Evolutionary conservation across 2,329 filamentous ascomycete genomes (phyloP).

Genomic region (Xylariales sp.): DNA sequence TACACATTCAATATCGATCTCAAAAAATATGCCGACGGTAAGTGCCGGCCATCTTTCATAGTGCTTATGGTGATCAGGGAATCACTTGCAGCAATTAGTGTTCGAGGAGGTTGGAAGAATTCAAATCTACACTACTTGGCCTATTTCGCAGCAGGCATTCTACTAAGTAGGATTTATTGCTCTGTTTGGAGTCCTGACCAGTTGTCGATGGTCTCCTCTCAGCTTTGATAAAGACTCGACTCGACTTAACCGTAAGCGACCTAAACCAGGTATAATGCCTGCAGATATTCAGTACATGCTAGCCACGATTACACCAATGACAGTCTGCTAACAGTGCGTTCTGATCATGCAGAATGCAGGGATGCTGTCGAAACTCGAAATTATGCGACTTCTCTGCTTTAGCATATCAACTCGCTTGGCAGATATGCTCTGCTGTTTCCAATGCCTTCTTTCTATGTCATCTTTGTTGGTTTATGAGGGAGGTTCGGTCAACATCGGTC

Average conservation of each 20-base stretch:
- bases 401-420: neutral
- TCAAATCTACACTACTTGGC: slow-evolving; percentile 16
- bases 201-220: neutral
- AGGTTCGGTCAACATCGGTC: neutral
- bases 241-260: neutral
- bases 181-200: slow-evolving; percentile 12
- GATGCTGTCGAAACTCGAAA: neutral
- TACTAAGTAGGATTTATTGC: slow-evolving; percentile 1
- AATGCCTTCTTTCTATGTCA: neutral
- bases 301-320: neutral
- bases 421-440: neutral
- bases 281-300: slow-evolving; percentile 2
- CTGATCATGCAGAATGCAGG: slow-evolving; percentile 4
- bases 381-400: slow-evolving; percentile 7
- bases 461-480: neutral
- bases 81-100: slow-evolving; percentile 8
- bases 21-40: slow-evolving; percentile 34
- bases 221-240: slow-evolving; percentile 6
- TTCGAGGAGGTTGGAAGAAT: slow-evolving; percentile 21
- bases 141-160: slow-evolving; percentile 14
- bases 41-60: slow-evolving; percentile 30
- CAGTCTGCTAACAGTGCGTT: neutral
- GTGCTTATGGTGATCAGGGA: slow-evolving; percentile 9
- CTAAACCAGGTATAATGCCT: neutral
- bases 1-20: neutral